A percentile compares a stretch with the other conserved stretches of the same genome.
These are phyloP conservation scores for Austroboletus niveus DNA, from an alignment of 1,284 basidiomycete species.

Conservation along the genomic window DNA sequence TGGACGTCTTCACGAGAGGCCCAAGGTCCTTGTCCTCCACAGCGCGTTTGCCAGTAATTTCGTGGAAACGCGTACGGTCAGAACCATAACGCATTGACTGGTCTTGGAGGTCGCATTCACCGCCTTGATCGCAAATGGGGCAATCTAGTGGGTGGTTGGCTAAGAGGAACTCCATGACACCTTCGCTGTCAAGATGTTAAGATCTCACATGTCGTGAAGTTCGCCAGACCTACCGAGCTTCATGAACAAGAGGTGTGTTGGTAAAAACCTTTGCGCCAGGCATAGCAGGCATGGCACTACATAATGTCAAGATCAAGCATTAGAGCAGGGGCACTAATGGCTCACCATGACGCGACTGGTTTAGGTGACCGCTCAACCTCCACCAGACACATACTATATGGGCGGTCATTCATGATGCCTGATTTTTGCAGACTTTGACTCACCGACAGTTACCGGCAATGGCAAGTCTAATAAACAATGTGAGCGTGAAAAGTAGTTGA, in stretches of 20 bases:
- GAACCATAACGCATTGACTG: constrained; percentile 99
- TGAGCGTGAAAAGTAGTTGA: constrained; percentile 18
- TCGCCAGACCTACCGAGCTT: constrained; percentile 67
- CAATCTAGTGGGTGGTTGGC: constrained; percentile 98
- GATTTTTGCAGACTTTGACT: constrained; percentile 26
- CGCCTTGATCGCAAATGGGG: constrained; percentile 97
- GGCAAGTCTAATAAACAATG: constrained; percentile 57
- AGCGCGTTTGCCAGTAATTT: constrained; percentile 96
- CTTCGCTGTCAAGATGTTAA: constrained; percentile 60
- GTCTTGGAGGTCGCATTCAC: constrained; percentile 99
- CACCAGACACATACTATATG: constrained; percentile 87
- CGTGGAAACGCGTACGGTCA: constrained; percentile 96
- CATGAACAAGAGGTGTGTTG: constrained; percentile 92
- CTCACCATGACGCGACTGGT: constrained; percentile 83
- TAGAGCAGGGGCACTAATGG: constrained; percentile 31
- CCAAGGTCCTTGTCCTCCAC: constrained; percentile 99
- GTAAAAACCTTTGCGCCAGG: constrained; percentile 96
- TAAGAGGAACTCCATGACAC: constrained; percentile 98
- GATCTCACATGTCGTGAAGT: not conserved
- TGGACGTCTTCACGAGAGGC: constrained; percentile 97
- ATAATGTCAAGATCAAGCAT: not conserved
- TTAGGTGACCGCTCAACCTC: constrained; percentile 96
- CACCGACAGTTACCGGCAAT: constrained; percentile 96
- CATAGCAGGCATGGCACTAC: constrained; percentile 96
- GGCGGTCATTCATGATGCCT: constrained; percentile 8